Percentiles rank a stretch among this genome's conserved stretches.
Conservation (phyloP, 495 filamentous ascomycete genomes). For the Annulohypoxylon nitens region DNA sequence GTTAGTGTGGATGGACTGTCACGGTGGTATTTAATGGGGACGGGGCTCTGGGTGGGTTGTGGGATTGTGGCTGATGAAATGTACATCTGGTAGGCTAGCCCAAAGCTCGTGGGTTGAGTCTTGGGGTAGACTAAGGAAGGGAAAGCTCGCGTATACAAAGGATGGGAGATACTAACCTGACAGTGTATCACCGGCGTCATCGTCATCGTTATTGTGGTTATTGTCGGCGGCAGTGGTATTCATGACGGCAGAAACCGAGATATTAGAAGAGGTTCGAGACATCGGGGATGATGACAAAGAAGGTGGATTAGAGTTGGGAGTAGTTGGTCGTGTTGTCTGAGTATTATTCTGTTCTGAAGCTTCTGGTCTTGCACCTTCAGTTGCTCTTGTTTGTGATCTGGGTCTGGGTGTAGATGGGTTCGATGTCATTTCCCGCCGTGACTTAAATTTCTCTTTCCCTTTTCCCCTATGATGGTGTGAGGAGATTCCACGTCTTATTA, state of each 20-base stretch:
- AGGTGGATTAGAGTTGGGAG: background rate
- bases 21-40: too few species aligned
- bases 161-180: background rate
- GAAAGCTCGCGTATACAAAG: background rate
- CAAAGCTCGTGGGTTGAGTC: background rate
- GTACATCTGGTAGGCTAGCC: background rate
- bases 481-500: background rate
- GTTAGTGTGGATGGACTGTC: background rate
- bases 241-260: background rate
- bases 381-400: background rate
- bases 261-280: background rate
- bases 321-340: background rate
- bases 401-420: background rate
- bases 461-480: background rate
- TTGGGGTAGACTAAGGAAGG: too few species aligned
- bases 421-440: background rate
- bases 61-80: background rate
- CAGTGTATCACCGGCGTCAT: background rate
- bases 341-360: background rate
- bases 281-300: conserved; percentile 6
- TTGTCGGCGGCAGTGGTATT: background rate
- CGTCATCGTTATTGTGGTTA: background rate
- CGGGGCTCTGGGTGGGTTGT: too few species aligned
- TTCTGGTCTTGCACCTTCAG: background rate
- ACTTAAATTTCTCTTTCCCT: background rate